Base-by-base conservation (phyloP, 768 basidiomycete species). In the Pulveroboletus sp. region DNA sequence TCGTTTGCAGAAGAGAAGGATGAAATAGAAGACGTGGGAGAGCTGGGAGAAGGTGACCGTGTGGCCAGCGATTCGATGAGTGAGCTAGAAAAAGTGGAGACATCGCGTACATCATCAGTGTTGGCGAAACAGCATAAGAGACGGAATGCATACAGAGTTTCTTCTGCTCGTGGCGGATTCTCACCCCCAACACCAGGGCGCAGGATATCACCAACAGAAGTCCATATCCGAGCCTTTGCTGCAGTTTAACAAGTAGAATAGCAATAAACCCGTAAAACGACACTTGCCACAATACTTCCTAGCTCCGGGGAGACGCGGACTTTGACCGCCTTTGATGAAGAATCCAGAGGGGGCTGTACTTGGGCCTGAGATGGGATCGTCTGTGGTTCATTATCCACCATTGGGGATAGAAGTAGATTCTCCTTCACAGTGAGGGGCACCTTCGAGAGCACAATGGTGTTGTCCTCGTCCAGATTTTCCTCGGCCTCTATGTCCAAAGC, bases 171-270 rank as follows among this genome's bases (percentile, higher is more conserved):
- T 30, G 77, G 77, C 22, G 76, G 73, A 46, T 73, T 76, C 45
- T 63, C 70, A 13, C 63, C 66, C 36, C 54, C 54, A 57, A 78
- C 71, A 13, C 78, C 79, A 16, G 81, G 79, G 69, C 79, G 76
- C 16, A 89, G 73, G 30, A 82, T 69, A 38, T 89, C 86, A 17
- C 82, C 79, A 11, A 83, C 71, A 10, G 82, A 79, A 11, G 71
- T 52, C 85, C 86, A 86, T 54, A 91, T 83, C 60, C 81, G 87
- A 23, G 75, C 62, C 89, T 90, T 55, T 8, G 32, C 4, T 5
- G 12, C 12, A 5, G 10, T 34, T 52, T 26, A 42, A 24, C 5
- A 19, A 46, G 39, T 2, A 38, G 14, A 12, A 5, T 3, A 19
- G 16, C 19, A n/a, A n/a, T 20, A 38, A 46, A 24, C 3, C 16